phyloP scores from a whole-genome alignment of 192 early-diverging fungal genomes.

The Radiomyces spectabilis region DNA sequence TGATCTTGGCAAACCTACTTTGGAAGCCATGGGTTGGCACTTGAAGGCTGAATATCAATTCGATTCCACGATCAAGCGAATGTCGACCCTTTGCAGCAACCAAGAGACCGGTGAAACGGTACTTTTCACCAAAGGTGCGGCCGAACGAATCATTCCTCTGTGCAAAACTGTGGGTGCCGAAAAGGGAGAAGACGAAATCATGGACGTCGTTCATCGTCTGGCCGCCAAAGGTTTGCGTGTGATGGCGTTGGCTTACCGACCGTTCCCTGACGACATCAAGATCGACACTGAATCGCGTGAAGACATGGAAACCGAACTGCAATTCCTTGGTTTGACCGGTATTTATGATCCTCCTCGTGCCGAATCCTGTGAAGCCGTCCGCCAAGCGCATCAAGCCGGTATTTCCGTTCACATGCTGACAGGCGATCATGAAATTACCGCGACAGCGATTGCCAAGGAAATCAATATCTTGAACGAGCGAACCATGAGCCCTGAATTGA shows the following conservation, averaged over 20 bases:
- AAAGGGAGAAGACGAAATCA: slow-evolving; percentile 28
- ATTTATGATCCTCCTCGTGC: slow-evolving; percentile 87
- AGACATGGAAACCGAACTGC: slow-evolving; percentile 56
- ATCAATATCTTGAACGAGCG: slow-evolving; percentile 58
- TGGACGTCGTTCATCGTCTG: slow-evolving; percentile 57
- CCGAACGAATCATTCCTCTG: slow-evolving; percentile 73
- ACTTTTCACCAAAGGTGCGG: slow-evolving; percentile 79
- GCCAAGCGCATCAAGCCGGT: slow-evolving; percentile 80
- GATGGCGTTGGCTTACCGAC: slow-evolving; percentile 71
- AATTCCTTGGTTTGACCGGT: slow-evolving; percentile 81
- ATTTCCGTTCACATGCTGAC: slow-evolving; percentile 95
- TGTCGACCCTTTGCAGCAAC: slow-evolving; percentile 71
- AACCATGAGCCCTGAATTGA: slow-evolving; percentile 27
- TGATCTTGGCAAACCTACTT: slow-evolving; percentile 60
- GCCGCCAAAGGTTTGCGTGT: slow-evolving; percentile 76
- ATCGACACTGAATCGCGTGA: slow-evolving; percentile 22
- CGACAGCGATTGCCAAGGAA: slow-evolving; percentile 84
- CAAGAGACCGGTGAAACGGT: slow-evolving; percentile 10
- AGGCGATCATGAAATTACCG: slow-evolving; percentile 86
- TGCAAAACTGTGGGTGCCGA: slow-evolving; percentile 47
- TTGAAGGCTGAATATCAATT: slow-evolving; percentile 59
- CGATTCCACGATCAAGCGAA: slow-evolving; percentile 79
- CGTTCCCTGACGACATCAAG: background rate
- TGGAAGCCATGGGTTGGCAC: slow-evolving; percentile 40
- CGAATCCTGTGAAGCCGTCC: slow-evolving; percentile 54